Evolutionary conservation across 2,329 filamentous ascomycete genomes (phyloP).

Genomic region (Gnomoniopsis smithogilvyi): DNA sequence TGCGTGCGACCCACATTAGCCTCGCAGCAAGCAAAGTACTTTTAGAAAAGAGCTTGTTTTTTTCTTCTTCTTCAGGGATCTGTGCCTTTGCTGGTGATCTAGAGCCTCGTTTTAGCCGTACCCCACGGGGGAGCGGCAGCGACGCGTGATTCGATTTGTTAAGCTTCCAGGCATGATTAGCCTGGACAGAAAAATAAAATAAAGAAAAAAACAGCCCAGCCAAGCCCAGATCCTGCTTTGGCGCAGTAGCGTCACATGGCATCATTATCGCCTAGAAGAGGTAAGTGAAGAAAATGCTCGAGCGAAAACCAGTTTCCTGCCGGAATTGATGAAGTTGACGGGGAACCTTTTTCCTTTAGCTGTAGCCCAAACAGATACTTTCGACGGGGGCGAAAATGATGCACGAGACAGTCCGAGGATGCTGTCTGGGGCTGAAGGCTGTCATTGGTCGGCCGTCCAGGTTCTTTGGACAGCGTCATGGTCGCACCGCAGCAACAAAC

Average conservation of each 20-base stretch:
- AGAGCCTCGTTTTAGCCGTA: neutral
- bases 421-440: neutral
- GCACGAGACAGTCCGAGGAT: neutral
- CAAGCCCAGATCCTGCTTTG: neutral
- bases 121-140: neutral
- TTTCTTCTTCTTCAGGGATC: too few species aligned
- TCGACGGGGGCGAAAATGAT: neutral
- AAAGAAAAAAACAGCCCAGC: too few species aligned
- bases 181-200: too few species aligned
- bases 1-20: neutral
- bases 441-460: neutral
- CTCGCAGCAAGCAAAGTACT: neutral
- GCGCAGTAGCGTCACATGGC: neutral
- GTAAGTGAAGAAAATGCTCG: neutral
- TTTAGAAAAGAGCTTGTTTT: conserved; percentile 5
- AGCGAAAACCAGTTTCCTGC: neutral
- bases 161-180: too few species aligned
- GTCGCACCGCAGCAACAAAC: neutral
- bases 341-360: too few species aligned
- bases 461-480: neutral
- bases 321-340: neutral
- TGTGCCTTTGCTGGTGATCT: neutral
- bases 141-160: neutral
- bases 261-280: neutral
- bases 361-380: neutral